Conservation (phyloP, 371 early-diverging fungal genomes). For the Rhizopus microsporus region DNA sequence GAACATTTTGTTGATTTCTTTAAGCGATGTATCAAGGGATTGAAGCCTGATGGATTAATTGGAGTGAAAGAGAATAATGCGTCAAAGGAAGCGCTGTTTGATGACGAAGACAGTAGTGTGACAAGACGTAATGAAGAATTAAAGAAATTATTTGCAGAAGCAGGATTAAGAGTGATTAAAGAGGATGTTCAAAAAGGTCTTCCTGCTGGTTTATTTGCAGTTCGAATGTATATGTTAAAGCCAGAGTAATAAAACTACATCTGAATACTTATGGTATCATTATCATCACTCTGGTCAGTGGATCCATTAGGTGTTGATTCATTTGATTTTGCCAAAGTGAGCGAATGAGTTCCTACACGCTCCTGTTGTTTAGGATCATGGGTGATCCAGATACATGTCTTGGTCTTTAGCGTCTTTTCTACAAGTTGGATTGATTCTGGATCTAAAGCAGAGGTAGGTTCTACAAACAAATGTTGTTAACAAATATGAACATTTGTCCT, state of each 20-base stretch:
- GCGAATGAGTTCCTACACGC: constrained; percentile 58
- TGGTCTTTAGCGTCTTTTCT: constrained; percentile 63
- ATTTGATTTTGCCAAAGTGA: constrained; percentile 16
- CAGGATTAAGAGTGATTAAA: constrained; percentile 74
- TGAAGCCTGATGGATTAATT: constrained; percentile 78
- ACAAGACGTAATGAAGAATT: constrained; percentile 76
- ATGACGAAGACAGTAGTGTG: constrained; percentile 86
- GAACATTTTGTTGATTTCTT: constrained; percentile 87
- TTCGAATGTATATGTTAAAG: constrained; percentile 74
- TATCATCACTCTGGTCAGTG: background rate
- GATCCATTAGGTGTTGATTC: background rate
- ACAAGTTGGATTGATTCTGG: constrained; percentile 71
- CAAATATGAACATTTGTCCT: background rate
- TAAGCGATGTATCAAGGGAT: constrained; percentile 70
- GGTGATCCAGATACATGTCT: constrained; percentile 81
- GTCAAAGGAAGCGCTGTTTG: constrained; percentile 64
- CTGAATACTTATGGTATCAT: background rate
- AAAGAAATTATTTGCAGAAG: constrained; percentile 66
- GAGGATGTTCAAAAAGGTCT: constrained; percentile 77
- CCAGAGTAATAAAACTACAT: constrained; percentile 11
- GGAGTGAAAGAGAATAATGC: constrained; percentile 92
- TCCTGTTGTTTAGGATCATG: constrained; percentile 77
- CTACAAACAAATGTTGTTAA: constrained; percentile 31
- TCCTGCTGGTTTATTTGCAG: constrained; percentile 80
- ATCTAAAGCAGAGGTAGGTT: constrained; percentile 89